Conservation (phyloP, 2,329 filamentous ascomycete genomes). For the Penicillium sp. region DNA sequence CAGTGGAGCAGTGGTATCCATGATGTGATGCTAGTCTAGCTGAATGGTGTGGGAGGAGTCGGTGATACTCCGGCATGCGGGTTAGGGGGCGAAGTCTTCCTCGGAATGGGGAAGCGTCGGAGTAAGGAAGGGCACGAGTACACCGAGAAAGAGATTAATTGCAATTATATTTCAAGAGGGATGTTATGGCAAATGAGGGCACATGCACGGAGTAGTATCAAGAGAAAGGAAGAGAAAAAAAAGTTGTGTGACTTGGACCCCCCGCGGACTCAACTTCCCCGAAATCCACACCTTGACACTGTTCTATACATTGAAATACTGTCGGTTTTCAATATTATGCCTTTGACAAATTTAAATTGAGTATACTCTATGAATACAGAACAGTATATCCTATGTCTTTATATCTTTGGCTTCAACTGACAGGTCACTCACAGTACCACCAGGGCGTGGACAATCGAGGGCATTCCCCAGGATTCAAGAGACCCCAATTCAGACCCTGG, state of each 20-base stretch:
- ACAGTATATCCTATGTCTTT: background rate
- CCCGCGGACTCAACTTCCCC: conserved; percentile 3
- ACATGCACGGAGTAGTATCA: background rate
- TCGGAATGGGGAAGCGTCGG: conserved; percentile 12
- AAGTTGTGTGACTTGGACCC: conserved; percentile 2
- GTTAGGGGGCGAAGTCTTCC: conserved; percentile 21
- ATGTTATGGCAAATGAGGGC: background rate
- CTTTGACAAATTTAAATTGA: background rate
- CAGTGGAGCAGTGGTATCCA: conserved; percentile 30
- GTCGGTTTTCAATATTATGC: background rate
- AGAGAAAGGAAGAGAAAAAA: background rate
- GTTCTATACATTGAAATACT: background rate
- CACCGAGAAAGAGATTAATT: background rate
- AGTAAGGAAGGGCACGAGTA: background rate
- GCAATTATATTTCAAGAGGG: background rate
- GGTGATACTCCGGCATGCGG: conserved; percentile 26
- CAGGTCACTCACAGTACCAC: background rate
- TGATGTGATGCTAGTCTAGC: conserved; percentile 7
- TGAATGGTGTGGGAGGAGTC: conserved; percentile 9
- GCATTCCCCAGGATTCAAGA: background rate
- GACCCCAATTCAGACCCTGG: background rate
- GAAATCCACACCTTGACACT: background rate
- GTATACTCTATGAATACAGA: background rate
- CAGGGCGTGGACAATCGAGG: background rate
- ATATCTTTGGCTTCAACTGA: background rate